These are phyloP conservation scores for Salix caprea DNA, from an alignment of 345 rosid species.

Conservation along the genomic window DNA sequence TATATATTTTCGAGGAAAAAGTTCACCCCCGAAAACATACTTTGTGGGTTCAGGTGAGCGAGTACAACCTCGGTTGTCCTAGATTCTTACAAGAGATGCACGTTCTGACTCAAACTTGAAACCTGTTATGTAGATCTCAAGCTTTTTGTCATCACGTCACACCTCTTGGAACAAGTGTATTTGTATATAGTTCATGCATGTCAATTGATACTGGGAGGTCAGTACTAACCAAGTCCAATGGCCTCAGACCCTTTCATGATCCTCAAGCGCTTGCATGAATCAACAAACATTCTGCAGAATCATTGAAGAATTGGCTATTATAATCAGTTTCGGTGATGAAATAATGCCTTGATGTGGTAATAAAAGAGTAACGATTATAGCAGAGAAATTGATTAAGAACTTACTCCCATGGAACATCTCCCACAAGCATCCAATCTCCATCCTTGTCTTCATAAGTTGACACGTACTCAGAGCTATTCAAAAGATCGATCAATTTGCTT, in stretches of 20 bases:
- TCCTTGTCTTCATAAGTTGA: conserved; percentile 30
- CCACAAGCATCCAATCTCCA: conserved; percentile 36
- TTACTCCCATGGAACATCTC: conserved; percentile 33
- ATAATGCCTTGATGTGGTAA: neutral
- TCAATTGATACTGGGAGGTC: neutral
- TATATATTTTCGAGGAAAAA: no score
- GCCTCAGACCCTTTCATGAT: conserved; percentile 35
- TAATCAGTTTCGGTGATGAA: neutral
- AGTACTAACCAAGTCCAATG: conserved; percentile 26
- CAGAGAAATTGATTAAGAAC: neutral
- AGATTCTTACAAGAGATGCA: no score
- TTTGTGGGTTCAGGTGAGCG: no score
- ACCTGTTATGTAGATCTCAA: no score
- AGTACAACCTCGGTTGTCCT: no score
- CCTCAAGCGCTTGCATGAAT: conserved; percentile 30
- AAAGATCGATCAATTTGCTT: conserved; percentile 22
- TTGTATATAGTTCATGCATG: neutral
- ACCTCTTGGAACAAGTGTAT: no score
- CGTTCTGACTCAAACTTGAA: no score
- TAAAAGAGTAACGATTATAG: neutral
- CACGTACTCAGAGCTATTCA: conserved; percentile 28
- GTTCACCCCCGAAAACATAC: no score
- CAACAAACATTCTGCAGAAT: conserved; percentile 21
- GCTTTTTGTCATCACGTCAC: no score
- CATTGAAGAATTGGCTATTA: neutral